phyloP scores from a whole-genome alignment of 192 early-diverging fungal species.

The Coemansia sp. region DNA sequence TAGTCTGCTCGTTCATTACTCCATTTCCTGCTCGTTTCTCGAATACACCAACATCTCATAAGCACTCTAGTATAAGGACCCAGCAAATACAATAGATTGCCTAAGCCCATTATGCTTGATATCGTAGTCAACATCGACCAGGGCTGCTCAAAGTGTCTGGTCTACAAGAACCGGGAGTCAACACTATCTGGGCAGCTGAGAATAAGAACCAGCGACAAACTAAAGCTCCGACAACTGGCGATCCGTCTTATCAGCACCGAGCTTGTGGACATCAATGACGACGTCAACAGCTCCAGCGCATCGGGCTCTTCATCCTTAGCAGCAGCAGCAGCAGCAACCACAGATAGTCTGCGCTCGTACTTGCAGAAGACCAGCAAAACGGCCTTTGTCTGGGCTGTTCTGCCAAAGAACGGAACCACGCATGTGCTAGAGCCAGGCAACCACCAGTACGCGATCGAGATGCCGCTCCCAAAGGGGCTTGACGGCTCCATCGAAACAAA shows the following conservation, averaged over 20 bases:
- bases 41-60: too few species aligned
- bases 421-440: constrained; percentile 30
- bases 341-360: constrained; percentile 19
- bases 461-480: constrained; percentile 29
- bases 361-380: constrained; percentile 39
- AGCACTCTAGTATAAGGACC: background rate
- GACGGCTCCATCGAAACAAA: constrained; percentile 25
- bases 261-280: constrained; percentile 30
- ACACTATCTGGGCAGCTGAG: constrained; percentile 27
- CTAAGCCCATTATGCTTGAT: constrained; percentile 18
- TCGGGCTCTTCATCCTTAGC: background rate
- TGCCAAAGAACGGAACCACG: constrained; percentile 14
- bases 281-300: constrained; percentile 9
- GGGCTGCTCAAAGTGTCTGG: constrained; percentile 23
- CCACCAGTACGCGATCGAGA: constrained; percentile 46
- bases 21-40: too few species aligned
- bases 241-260: constrained; percentile 39
- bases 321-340: background rate
- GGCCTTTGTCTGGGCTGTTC: constrained; percentile 30
- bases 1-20: too few species aligned
- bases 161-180: constrained; percentile 37
- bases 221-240: constrained; percentile 36
- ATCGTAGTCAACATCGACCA: constrained; percentile 25
- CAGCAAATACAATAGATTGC: background rate
- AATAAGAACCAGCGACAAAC: constrained; percentile 29